phyloP scores from a whole-genome alignment of 805 yeast genomes.

The Trichomonascus vanleenenianus region DNA sequence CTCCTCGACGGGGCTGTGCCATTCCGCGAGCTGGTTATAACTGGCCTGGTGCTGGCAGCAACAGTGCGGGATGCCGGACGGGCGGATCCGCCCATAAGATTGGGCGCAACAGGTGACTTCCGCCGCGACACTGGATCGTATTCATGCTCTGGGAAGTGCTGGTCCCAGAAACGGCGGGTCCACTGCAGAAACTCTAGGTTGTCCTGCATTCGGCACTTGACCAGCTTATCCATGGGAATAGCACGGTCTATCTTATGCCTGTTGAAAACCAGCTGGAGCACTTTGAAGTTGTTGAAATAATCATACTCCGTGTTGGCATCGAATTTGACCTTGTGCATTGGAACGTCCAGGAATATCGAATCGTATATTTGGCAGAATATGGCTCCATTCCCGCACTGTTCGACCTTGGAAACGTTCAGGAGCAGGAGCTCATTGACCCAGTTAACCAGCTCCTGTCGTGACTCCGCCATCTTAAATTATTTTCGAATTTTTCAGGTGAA shows the following conservation, averaged over 20 bases:
- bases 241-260: conserved; percentile 62
- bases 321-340: conserved; percentile 71
- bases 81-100: neutral
- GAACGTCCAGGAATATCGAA: conserved; percentile 72
- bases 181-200: conserved; percentile 92
- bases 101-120: conserved; percentile 23
- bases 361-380: conserved; percentile 91
- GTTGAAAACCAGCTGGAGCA: conserved; percentile 73
- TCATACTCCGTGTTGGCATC: conserved; percentile 69
- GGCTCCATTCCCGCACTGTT: conserved; percentile 94
- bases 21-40: conserved; percentile 3
- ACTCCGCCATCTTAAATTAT: conserved; percentile 58
- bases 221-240: conserved; percentile 72
- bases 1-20: conserved; percentile 6
- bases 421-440: conserved; percentile 77
- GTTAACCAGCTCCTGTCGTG: conserved; percentile 71
- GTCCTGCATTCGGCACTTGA: conserved; percentile 87
- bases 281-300: conserved; percentile 69
- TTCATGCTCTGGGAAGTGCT: conserved; percentile 54
- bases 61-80: neutral
- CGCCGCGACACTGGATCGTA: conserved; percentile 67
- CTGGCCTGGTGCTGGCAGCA: conserved; percentile 4
- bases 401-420: conserved; percentile 66
- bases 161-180: conserved; percentile 78
- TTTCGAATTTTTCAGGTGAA: no score